A percentile compares a stretch with the other conserved stretches of the same genome.
Conservation (phyloP, 2,329 filamentous ascomycete genomes). For the Juglanconis oblonga region DNA sequence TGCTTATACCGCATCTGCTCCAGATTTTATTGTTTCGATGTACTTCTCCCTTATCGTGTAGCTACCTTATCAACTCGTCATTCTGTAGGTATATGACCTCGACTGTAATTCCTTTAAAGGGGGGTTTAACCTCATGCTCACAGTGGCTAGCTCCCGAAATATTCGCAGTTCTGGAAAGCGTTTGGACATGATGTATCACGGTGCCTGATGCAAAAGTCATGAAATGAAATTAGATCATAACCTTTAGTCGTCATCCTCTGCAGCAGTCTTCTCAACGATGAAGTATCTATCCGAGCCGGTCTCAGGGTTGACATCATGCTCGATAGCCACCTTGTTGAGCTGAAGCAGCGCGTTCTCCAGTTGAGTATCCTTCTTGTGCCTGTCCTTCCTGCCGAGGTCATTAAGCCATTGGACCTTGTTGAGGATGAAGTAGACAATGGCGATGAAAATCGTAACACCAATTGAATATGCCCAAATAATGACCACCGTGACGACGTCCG, state of each 20-base stretch:
- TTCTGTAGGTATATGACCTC: no score
- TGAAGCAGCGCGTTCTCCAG: slow-evolving; percentile 66
- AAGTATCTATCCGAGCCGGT: slow-evolving; percentile 12
- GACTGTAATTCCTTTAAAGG: no score
- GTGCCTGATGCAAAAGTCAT: neutral
- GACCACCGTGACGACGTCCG: slow-evolving; percentile 58
- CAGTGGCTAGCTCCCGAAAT: no score
- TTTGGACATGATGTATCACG: neutral
- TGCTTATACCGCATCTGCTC: no score
- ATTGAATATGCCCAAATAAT: slow-evolving; percentile 66
- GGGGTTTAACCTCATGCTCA: no score
- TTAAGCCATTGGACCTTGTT: slow-evolving; percentile 58
- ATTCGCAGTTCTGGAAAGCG: no score
- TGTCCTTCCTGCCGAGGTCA: slow-evolving; percentile 61
- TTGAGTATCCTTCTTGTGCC: slow-evolving; percentile 57
- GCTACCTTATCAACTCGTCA: no score
- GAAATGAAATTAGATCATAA: neutral
- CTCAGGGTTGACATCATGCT: slow-evolving; percentile 48
- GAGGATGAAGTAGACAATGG: slow-evolving; percentile 62
- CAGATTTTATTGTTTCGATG: no score
- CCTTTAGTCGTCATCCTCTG: slow-evolving; percentile 18
- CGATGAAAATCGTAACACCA: slow-evolving; percentile 62
- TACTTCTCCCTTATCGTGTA: no score
- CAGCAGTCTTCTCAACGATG: slow-evolving; percentile 18
- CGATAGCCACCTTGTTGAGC: slow-evolving; percentile 61